Conservation (phyloP, 192 early-diverging fungal genomes). For the Podila clonocystis region DNA sequence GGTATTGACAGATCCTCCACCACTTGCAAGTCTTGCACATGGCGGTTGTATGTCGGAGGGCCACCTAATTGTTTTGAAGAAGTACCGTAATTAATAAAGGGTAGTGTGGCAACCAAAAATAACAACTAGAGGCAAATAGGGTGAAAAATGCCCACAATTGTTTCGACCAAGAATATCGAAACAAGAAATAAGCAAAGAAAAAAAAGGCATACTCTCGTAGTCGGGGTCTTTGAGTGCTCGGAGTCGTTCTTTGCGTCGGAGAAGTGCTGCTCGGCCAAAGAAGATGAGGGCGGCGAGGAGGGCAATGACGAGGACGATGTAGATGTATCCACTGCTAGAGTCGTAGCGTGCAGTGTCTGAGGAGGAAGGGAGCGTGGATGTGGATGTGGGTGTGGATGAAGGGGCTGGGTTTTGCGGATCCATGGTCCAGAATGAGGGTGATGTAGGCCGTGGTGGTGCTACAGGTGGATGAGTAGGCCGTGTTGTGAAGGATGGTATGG, state of each 20-base stretch:
- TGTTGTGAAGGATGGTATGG: not conserved
- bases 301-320: conserved; percentile 8
- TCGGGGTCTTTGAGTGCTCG: conserved; percentile 16
- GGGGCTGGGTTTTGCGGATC: not conserved
- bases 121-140: not conserved
- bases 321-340: conserved; percentile 16
- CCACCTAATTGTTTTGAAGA: not conserved
- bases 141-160: not conserved
- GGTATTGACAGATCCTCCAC: not conserved
- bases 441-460: not conserved
- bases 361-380: not conserved
- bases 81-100: not conserved
- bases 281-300: conserved; percentile 14
- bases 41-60: conserved; percentile 7
- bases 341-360: not conserved
- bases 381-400: not conserved
- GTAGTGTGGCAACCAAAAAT: not conserved
- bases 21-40: conserved; percentile 5
- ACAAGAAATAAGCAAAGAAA: not conserved
- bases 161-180: not conserved
- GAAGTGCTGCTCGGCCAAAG: conserved; percentile 15
- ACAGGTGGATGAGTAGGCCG: not conserved
- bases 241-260: conserved; percentile 7
- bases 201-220: conserved; percentile 23
- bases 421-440: not conserved